These are phyloP conservation scores for Skeletonema potamos DNA, from an alignment of 108 stramenopile genomes.

Conservation along the genomic window DNA sequence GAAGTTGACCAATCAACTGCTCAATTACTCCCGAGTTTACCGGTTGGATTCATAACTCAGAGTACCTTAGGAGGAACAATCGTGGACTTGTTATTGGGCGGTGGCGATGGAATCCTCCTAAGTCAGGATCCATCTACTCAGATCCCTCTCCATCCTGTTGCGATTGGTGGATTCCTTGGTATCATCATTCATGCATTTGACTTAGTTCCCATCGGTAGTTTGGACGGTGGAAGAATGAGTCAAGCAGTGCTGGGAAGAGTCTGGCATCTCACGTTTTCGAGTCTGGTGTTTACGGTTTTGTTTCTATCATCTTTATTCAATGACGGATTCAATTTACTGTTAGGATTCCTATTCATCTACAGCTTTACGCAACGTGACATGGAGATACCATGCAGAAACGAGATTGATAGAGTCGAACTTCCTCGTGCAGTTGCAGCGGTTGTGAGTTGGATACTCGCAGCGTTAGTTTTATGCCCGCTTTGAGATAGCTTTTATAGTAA, in stretches of 20 bases:
- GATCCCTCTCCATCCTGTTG: conserved; percentile 75
- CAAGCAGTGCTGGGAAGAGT: conserved; percentile 64
- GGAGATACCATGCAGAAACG: conserved; percentile 62
- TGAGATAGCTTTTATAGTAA: conserved; percentile 1
- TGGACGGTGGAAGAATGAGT: conserved; percentile 76
- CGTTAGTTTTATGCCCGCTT: conserved; percentile 49
- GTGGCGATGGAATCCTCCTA: conserved; percentile 50
- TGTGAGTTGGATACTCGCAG: conserved; percentile 51
- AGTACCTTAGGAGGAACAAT: conserved; percentile 71
- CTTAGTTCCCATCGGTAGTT: conserved; percentile 70
- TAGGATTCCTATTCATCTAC: conserved; percentile 42
- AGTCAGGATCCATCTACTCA: conserved; percentile 55
- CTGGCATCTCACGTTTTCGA: conserved; percentile 57
- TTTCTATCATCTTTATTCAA: conserved; percentile 42
- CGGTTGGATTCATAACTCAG: conserved; percentile 55
- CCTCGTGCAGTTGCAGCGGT: conserved; percentile 48
- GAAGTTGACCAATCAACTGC: conserved; percentile 40
- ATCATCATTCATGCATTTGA: conserved; percentile 72
- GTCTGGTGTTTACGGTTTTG: conserved; percentile 47
- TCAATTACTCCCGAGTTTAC: conserved; percentile 57
- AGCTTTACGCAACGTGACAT: conserved; percentile 56
- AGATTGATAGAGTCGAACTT: conserved; percentile 44
- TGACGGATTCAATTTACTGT: conserved; percentile 30
- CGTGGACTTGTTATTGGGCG: conserved; percentile 54
- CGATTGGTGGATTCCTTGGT: conserved; percentile 75